Percentiles rank a stretch among this genome's conserved stretches.
phyloP scores from a whole-genome alignment of 306 rosid genomes.

The Notholithocarpus densiflorus region DNA sequence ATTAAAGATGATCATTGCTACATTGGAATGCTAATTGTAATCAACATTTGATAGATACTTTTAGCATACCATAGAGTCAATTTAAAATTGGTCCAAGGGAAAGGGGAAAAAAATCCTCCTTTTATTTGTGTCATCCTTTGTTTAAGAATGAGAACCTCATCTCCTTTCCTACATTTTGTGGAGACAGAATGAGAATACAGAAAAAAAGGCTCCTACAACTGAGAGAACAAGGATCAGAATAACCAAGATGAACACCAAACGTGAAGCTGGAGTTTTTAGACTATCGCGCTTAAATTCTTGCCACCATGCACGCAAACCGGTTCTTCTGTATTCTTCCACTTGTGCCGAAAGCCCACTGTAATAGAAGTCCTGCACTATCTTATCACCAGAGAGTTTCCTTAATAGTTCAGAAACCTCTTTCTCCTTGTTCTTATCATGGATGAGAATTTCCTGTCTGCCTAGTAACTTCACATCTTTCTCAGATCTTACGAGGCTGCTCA shows the following conservation, averaged over 20 bases:
- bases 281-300: background rate
- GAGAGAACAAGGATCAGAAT: slow-evolving; percentile 28
- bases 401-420: slow-evolving; percentile 20
- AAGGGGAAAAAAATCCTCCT: background rate
- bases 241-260: slow-evolving; percentile 7
- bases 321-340: slow-evolving; percentile 7
- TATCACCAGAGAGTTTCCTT: slow-evolving; percentile 15
- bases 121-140: background rate
- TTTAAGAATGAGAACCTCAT: background rate
- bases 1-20: no score
- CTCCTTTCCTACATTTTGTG: background rate
- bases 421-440: slow-evolving; percentile 2
- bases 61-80: background rate
- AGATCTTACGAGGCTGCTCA: slow-evolving; percentile 26
- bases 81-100: background rate
- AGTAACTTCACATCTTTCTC: slow-evolving; percentile 39
- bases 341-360: slow-evolving; percentile 38
- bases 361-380: slow-evolving; percentile 17
- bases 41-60: background rate
- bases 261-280: background rate
- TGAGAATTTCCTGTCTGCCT: slow-evolving; percentile 22
- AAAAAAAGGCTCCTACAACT: slow-evolving; percentile 28
- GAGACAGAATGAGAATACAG: slow-evolving; percentile 24
- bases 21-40: background rate
- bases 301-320: slow-evolving; percentile 10